Conservation (phyloP, 1,139 yeast genomes). For the Geotrichum candidum region DNA sequence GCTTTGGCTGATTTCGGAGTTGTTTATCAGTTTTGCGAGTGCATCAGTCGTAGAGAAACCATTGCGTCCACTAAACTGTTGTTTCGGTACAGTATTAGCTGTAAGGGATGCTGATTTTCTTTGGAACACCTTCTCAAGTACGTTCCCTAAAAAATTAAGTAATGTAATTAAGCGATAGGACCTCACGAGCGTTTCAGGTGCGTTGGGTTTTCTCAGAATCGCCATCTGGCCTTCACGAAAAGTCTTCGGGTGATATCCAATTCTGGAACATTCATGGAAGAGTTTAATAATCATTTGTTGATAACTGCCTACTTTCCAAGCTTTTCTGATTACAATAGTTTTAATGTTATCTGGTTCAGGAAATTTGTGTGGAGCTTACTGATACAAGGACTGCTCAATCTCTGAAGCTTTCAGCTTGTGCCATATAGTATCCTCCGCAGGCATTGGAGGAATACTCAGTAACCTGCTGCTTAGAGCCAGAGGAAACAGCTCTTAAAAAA, state of each 20-base stretch:
- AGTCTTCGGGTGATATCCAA: neutral
- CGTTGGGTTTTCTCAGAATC: conserved; percentile 8
- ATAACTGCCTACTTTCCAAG: neutral
- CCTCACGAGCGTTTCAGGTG: neutral
- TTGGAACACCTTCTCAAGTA: neutral
- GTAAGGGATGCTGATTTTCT: neutral
- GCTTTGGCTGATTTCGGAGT: neutral
- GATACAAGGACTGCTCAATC: neutral
- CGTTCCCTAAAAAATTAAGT: neutral
- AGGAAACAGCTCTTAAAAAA: neutral
- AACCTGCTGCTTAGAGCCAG: neutral
- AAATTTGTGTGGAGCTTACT: neutral
- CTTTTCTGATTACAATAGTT: neutral
- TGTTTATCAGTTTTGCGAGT: neutral
- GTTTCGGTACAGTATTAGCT: conserved; percentile 1
- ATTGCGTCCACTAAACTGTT: conserved; percentile 13
- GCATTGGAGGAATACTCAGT: neutral
- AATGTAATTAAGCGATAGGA: neutral
- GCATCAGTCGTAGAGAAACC: conserved; percentile 7
- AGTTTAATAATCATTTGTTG: neutral
- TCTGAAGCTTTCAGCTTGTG: neutral
- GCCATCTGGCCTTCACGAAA: neutral
- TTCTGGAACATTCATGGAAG: neutral
- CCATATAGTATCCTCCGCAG: neutral
- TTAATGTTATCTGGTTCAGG: neutral